A percentile compares a stretch with the other conserved stretches of the same genome.
Conservation (phyloP, 306 rosid genomes). For the Hippophae tibetana region DNA sequence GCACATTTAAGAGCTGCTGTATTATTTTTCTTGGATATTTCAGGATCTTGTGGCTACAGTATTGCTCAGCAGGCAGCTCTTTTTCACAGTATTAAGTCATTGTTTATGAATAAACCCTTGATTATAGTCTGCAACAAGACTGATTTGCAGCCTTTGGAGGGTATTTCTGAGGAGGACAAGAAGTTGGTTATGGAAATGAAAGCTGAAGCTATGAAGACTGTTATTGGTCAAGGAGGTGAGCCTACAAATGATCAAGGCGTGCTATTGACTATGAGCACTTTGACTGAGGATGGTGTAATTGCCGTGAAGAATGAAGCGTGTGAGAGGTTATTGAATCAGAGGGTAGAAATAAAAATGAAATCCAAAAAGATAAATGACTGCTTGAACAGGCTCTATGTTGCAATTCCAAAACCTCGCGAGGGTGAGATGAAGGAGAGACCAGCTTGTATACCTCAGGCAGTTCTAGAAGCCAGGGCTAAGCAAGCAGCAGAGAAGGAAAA, state of each 20-base stretch:
- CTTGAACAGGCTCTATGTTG: conserved; percentile 76
- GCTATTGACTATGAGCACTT: conserved; percentile 74
- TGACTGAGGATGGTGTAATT: conserved; percentile 77
- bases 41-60: conserved; percentile 83
- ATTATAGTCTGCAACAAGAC: conserved; percentile 55
- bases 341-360: conserved; percentile 81
- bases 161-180: conserved; percentile 68
- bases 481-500: conserved; percentile 49
- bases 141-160: conserved; percentile 73
- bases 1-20: conserved; percentile 88
- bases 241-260: conserved; percentile 44
- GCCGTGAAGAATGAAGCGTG: conserved; percentile 84
- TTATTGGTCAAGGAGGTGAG: conserved; percentile 71
- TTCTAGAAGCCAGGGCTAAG: conserved; percentile 60
- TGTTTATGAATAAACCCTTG: conserved; percentile 37
- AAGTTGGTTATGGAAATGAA: conserved; percentile 71
- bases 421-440: conserved; percentile 77
- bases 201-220: conserved; percentile 71
- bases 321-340: conserved; percentile 62
- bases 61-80: conserved; percentile 83
- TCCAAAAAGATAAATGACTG: conserved; percentile 67
- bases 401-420: conserved; percentile 68
- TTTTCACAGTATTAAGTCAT: conserved; percentile 61
- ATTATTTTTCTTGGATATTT: conserved; percentile 75
- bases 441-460: conserved; percentile 60